phyloP scores from a whole-genome alignment of 2,329 filamentous ascomycete genomes.

The Hymenoscyphus infarciens region DNA sequence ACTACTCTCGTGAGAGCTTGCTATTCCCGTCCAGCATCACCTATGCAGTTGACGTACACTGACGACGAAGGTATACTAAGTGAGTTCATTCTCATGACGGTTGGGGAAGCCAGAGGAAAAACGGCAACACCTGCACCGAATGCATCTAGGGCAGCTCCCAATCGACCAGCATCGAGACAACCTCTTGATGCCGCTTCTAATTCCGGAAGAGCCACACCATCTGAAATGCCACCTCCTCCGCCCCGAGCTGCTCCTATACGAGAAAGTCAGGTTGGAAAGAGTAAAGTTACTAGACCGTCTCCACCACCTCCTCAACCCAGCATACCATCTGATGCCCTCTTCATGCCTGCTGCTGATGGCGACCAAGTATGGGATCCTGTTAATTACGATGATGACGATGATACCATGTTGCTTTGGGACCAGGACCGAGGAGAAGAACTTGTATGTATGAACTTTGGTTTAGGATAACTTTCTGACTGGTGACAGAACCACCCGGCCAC shows the following conservation, averaged over 20 bases:
- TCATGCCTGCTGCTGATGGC: conserved; percentile 63
- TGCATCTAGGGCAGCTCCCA: conserved; percentile 21
- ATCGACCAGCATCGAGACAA: conserved; percentile 29
- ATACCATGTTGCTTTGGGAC: conserved; percentile 72
- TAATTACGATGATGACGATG: conserved; percentile 59
- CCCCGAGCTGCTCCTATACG: conserved; percentile 22
- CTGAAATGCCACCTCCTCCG: conserved; percentile 32
- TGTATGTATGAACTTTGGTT: conserved; percentile 41
- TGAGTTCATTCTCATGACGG: conserved; percentile 80
- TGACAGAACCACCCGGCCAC: conserved; percentile 21
- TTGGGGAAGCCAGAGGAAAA: conserved; percentile 53
- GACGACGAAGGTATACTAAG: conserved; percentile 64
- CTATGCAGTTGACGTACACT: conserved; percentile 69
- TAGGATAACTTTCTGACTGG: conserved; percentile 32
- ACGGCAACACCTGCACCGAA: conserved; percentile 30
- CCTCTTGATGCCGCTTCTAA: conserved; percentile 30
- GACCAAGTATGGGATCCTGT: conserved; percentile 66
- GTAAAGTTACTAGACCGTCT: conserved; percentile 44
- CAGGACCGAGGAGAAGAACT: conserved; percentile 56
- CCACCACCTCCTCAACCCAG: conserved; percentile 54
- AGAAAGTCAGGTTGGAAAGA: conserved; percentile 22
- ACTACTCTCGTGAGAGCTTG: conserved; percentile 62
- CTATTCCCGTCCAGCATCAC: conserved; percentile 68
- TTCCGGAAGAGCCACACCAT: conserved; percentile 25
- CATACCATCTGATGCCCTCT: conserved; percentile 63